Percentiles rank a stretch among this genome's conserved stretches.
Conservation (phyloP, 805 yeast species). For the Yarrowia sp. region DNA sequence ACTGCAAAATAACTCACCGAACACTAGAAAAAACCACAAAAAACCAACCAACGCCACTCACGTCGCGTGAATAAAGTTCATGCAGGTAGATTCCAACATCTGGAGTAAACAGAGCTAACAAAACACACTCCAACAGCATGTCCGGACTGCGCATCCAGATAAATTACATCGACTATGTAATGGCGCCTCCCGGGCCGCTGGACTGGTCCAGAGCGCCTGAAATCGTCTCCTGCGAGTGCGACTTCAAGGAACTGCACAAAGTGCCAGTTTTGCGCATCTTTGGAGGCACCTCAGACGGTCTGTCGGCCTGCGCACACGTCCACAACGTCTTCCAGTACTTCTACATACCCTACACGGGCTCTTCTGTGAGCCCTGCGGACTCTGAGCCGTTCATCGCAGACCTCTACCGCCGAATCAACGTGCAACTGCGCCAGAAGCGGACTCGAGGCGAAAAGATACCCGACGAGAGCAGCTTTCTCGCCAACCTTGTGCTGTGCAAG, state of each 20-base stretch:
- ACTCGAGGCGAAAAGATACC: conserved; percentile 32
- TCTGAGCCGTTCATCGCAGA: conserved; percentile 30
- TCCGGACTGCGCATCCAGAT: conserved; percentile 12
- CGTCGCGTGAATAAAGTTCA: no score
- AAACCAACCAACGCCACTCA: no score
- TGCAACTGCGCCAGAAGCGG: conserved; percentile 34
- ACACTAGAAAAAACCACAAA: no score
- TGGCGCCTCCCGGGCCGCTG: background rate
- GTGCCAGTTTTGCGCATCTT: background rate
- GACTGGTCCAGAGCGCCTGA: background rate
- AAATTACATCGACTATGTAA: conserved; percentile 22
- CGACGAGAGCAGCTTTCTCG: conserved; percentile 34
- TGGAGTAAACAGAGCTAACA: no score
- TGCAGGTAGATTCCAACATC: no score
- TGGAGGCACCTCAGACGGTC: conserved; percentile 42
- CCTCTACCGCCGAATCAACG: conserved; percentile 34
- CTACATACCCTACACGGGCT: conserved; percentile 59
- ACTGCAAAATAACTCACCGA: no score
- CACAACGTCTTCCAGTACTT: conserved; percentile 86
- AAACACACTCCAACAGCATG: background rate
- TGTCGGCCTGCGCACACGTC: conserved; percentile 62
- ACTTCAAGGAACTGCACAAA: background rate
- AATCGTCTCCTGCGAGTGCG: background rate
- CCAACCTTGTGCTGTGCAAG: conserved; percentile 43
- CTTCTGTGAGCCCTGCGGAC: conserved; percentile 31